These are phyloP conservation scores for Globisporangium ultimum DNA, from an alignment of 352 stramenopile genomes.

Conservation along the genomic window DNA sequence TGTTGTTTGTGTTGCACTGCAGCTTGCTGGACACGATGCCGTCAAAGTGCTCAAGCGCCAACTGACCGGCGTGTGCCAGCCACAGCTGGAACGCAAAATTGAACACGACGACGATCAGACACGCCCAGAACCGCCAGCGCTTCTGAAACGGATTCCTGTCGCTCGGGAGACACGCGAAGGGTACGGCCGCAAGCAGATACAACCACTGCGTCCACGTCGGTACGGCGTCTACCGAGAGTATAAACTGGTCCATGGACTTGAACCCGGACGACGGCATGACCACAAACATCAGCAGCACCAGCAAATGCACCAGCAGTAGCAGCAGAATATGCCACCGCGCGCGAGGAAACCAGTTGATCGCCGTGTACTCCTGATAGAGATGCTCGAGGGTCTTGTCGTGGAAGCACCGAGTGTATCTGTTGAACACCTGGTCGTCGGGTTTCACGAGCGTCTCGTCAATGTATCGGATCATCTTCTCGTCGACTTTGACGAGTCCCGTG, in stretches of 20 bases:
- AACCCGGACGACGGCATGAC: conserved; percentile 59
- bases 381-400: conserved; percentile 67
- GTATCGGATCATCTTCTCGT: conserved; percentile 65
- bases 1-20: conserved; percentile 32
- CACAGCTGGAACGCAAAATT: conserved; percentile 76
- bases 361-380: conserved; percentile 85
- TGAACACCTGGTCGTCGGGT: conserved; percentile 70
- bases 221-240: conserved; percentile 40
- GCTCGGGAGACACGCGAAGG: conserved; percentile 69
- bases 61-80: conserved; percentile 55
- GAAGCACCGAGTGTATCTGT: conserved; percentile 79
- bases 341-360: conserved; percentile 75
- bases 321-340: conserved; percentile 71
- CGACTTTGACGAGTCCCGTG: conserved; percentile 13
- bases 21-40: conserved; percentile 32
- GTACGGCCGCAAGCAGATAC: conserved; percentile 67
- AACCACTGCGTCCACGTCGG: conserved; percentile 61
- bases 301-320: conserved; percentile 67
- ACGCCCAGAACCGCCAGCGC: conserved; percentile 72
- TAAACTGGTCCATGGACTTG: conserved; percentile 64
- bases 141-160: conserved; percentile 70
- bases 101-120: conserved; percentile 73
- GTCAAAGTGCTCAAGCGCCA: conserved; percentile 46
- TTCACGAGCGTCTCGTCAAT: conserved; percentile 73
- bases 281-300: conserved; percentile 66